Percentiles rank a stretch among this genome's conserved stretches.
Evolutionary conservation across 371 early-diverging fungal species (phyloP).

Genomic region (Syncephalis fuscata): DNA sequence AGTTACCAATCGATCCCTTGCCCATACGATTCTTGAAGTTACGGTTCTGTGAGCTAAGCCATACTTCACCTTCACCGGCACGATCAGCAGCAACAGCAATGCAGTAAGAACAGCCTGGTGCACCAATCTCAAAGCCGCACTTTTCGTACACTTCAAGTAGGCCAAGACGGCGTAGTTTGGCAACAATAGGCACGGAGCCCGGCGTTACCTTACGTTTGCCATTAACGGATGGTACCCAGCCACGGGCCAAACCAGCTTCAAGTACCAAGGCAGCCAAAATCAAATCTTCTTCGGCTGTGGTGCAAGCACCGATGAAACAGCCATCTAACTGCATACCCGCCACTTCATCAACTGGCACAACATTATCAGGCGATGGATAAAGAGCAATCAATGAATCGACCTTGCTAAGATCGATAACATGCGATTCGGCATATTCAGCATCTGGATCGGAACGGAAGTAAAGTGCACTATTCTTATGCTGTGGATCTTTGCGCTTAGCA

Average conservation of each 20-base stretch:
- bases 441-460: constrained; percentile 55
- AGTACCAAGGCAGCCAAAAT: constrained; percentile 56
- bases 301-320: constrained; percentile 64
- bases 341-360: constrained; percentile 35
- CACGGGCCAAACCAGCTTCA: constrained; percentile 49
- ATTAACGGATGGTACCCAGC: constrained; percentile 28
- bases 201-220: constrained; percentile 62
- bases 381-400: constrained; percentile 52
- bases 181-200: constrained; percentile 60
- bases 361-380: constrained; percentile 61
- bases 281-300: constrained; percentile 68
- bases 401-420: constrained; percentile 43
- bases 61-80: constrained; percentile 62
- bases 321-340: constrained; percentile 50
- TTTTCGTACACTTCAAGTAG: constrained; percentile 50
- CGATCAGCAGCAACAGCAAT: constrained; percentile 60
- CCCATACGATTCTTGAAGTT: constrained; percentile 76
- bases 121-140: constrained; percentile 55
- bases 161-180: constrained; percentile 56
- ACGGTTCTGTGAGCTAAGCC: constrained; percentile 63
- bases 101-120: constrained; percentile 77
- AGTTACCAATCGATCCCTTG: constrained; percentile 58
- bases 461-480: constrained; percentile 42
- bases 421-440: constrained; percentile 56
- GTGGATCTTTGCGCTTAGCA: constrained; percentile 40